Evolutionary conservation across 2,329 filamentous ascomycete genomes (phyloP).

Genomic region (Fusarium succisae): DNA sequence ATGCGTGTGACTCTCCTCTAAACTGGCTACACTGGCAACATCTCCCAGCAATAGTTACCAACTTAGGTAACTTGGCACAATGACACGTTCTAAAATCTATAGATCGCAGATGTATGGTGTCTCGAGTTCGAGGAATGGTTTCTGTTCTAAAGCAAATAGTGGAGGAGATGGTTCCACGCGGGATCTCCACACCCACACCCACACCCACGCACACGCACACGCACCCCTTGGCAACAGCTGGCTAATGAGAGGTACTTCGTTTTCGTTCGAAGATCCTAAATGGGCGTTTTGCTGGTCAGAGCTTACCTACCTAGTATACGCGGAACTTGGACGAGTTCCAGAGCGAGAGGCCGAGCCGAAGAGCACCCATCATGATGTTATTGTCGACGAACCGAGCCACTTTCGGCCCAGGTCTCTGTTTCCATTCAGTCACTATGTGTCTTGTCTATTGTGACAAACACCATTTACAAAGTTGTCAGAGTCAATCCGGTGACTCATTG

Average conservation of each 20-base stretch:
- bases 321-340: constrained; percentile 6
- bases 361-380: constrained; percentile 16
- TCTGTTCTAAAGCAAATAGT: neutral
- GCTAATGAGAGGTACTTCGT: constrained; percentile 22
- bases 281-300: constrained; percentile 7
- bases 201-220: neutral
- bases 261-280: constrained; percentile 1
- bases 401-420: neutral
- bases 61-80: neutral
- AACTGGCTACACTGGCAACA: neutral
- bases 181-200: constrained; percentile 28
- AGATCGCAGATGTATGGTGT: neutral
- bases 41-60: neutral
- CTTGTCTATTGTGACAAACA: neutral
- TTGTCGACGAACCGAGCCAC: constrained; percentile 15
- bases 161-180: neutral
- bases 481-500: neutral
- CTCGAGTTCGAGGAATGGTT: constrained; percentile 3
- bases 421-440: neutral
- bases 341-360: constrained; percentile 26
- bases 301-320: constrained; percentile 16
- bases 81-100: neutral
- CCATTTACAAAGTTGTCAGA: neutral
- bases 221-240: neutral
- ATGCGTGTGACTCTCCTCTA: neutral